Evolutionary conservation across 1,284 basidiomycete genomes (phyloP), one percentile per base, ranked within the genome.

Genomic region (Anthracocystis walkeri): DNA sequence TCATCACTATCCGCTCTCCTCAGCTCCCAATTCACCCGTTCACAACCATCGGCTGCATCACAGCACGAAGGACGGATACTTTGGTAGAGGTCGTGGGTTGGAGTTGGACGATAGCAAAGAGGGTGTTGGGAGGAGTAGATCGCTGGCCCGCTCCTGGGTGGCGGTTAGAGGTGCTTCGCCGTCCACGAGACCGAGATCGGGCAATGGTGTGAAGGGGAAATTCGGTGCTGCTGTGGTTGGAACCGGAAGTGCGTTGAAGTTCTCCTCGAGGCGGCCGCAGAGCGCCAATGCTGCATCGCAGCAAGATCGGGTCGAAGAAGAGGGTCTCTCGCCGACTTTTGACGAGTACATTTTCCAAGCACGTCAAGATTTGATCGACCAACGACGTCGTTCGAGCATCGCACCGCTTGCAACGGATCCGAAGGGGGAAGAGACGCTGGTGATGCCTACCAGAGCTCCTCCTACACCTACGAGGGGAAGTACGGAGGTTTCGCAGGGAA

Each of bases 341-440:
- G 67, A 70, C 53, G 64, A 70, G 44, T 66, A 59, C 38, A 70
- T 66, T 14, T 66, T 75, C 18, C 48, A 38, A 6, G 49, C 64
- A 7, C 10, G 67, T 2, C 42, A 45, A n/a, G 58, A 63, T 1
- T 7, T 61, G 33, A 23, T 62, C 12, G 49, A 54, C 6, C 42
- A 44, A 18, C 42, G 51, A 18, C 31, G 58, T 11, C 48, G 54
- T 0, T 33, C 57, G 27, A 45, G 18, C n/a, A 46, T 21, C 7
- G 51, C 12, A 3, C n/a, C 20, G 16, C 10, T 11, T 12, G 40
- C n/a, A 0, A 14, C 33, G 2, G 53, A 44, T 40, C 38, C 64
- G 38, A 18, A 41, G 16, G 52, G 44, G 14, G 42, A 49, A 4
- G 59, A 63, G 40, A 66, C 65, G 42, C 18, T 68, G 23, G 64